phyloP scores from a whole-genome alignment of 2,329 filamentous ascomycete species.

The Ophiostoma pallidulum region DNA sequence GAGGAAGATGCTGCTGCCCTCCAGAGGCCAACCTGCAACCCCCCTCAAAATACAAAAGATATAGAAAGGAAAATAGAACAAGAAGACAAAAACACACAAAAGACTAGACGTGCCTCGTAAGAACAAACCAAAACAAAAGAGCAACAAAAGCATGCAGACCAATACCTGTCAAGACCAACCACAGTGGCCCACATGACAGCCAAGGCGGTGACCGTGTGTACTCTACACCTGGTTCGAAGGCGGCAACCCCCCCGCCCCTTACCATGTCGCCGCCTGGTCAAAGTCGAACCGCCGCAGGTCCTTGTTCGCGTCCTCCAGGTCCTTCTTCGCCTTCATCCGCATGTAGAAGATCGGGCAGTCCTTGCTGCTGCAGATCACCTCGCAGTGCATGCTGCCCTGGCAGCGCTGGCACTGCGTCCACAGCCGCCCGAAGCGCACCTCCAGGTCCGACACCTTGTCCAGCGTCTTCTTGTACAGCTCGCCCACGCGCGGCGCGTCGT shows the following conservation, averaged over 20 bases:
- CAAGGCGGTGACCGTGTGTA: too few species aligned
- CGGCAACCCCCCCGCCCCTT: neutral
- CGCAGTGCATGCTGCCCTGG: constrained; percentile 95
- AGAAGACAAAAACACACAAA: neutral
- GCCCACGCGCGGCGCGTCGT: constrained; percentile 75
- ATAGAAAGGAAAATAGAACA: neutral
- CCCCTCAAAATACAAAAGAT: too few species aligned
- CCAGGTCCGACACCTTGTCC: constrained; percentile 79
- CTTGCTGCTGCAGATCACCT: constrained; percentile 92
- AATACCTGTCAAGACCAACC: neutral
- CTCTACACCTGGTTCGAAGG: too few species aligned
- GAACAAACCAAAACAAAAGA: neutral
- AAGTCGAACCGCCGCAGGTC: constrained; percentile 84
- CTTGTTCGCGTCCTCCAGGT: constrained; percentile 88
- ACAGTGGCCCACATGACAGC: too few species aligned
- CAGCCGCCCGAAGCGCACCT: constrained; percentile 81
- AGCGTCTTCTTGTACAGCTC: constrained; percentile 92
- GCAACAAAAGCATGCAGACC: neutral
- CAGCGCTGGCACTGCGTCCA: constrained; percentile 99
- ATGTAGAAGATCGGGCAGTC: constrained; percentile 99
- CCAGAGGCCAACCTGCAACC: too few species aligned
- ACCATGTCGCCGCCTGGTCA: constrained; percentile 62
- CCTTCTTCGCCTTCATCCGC: constrained; percentile 99
- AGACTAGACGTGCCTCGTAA: neutral
- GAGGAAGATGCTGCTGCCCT: too few species aligned